These are phyloP conservation scores for Debaryomycetaceae sp. DNA, from an alignment of 1,139 yeast genomes.

Conservation along the genomic window DNA sequence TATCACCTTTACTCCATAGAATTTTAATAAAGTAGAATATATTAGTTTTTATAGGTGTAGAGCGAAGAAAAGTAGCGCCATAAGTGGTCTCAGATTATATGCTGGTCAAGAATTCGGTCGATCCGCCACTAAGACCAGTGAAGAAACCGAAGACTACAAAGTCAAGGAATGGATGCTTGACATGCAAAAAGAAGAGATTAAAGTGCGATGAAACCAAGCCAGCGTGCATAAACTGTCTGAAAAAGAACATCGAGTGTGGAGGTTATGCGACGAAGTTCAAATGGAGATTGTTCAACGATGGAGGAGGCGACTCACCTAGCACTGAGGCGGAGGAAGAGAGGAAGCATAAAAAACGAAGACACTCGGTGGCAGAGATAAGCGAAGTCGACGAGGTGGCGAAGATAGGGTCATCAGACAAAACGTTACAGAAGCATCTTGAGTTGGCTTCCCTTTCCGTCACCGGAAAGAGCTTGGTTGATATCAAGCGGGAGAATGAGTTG, in stretches of 20 bases:
- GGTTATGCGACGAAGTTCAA: slow-evolving; percentile 64
- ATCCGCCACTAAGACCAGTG: slow-evolving; percentile 6
- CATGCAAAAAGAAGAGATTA: slow-evolving; percentile 54
- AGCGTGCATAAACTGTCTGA: slow-evolving; percentile 42
- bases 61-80: not conserved
- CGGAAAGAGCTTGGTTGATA: slow-evolving; percentile 48
- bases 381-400: slow-evolving; percentile 1
- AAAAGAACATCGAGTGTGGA: slow-evolving; percentile 49
- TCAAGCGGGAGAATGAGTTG: slow-evolving; percentile 46
- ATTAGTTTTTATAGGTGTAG: slow-evolving; percentile 4
- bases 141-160: slow-evolving; percentile 19
- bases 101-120: not conserved
- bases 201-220: slow-evolving; percentile 62
- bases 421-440: slow-evolving; percentile 44
- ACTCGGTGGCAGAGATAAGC: not conserved
- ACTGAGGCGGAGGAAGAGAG: slow-evolving; percentile 1
- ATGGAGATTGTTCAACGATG: slow-evolving; percentile 53
- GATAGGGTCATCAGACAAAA: slow-evolving; percentile 5
- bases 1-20: not conserved
- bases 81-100: not conserved
- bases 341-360: slow-evolving; percentile 5
- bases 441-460: slow-evolving; percentile 53
- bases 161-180: slow-evolving; percentile 49
- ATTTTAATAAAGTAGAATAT: slow-evolving; percentile 5
- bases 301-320: not conserved